phyloP scores from a whole-genome alignment of 306 rosid species.

The Rubus parviflorus region DNA sequence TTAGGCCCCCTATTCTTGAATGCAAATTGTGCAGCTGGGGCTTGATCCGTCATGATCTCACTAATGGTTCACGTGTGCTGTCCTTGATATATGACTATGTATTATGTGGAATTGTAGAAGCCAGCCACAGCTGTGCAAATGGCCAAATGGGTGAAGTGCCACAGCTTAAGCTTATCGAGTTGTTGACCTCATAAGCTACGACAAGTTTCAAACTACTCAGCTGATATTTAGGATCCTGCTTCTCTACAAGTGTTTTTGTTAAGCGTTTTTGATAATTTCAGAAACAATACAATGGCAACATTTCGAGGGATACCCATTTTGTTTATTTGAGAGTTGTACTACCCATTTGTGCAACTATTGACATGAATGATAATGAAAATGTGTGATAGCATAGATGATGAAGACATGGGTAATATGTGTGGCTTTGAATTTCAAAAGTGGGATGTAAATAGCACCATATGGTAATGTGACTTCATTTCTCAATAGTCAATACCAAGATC shows the following conservation, averaged over 20 bases:
- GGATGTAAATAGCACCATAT: background rate
- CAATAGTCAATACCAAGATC: background rate
- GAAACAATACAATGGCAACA: background rate
- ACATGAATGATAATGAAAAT: conserved; percentile 1
- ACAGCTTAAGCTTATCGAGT: background rate
- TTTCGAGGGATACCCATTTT: background rate
- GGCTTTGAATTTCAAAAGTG: background rate
- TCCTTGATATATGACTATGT: background rate
- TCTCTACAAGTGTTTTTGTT: background rate
- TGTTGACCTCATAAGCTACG: background rate
- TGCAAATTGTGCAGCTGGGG: background rate
- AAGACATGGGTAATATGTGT: background rate
- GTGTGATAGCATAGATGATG: background rate
- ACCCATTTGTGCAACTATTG: background rate
- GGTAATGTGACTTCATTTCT: background rate
- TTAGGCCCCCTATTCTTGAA: background rate
- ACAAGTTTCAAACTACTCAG: background rate
- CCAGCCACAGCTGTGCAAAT: background rate
- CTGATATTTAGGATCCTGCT: background rate
- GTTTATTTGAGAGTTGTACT: background rate
- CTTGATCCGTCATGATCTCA: background rate
- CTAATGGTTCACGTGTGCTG: conserved; percentile 14
- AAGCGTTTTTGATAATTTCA: background rate
- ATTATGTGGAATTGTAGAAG: background rate
- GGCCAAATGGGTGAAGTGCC: background rate